phyloP scores from a whole-genome alignment of 257 asterid genomes.

The Jasminum sambac region DNA sequence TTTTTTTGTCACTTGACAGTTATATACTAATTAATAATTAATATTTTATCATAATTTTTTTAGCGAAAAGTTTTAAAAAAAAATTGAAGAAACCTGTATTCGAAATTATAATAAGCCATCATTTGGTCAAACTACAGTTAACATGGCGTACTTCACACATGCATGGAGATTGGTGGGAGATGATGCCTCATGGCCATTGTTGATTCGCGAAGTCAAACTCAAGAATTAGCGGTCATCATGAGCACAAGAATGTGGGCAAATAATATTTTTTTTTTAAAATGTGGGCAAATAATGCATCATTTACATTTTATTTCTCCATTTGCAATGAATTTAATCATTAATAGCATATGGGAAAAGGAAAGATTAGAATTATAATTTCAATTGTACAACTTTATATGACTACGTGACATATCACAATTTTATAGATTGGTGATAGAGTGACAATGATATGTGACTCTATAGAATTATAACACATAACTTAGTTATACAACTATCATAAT shows the following conservation, averaged over 20 bases:
- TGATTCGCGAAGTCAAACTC: background rate
- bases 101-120: slow-evolving; percentile 20
- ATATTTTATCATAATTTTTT: background rate
- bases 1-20: slow-evolving; percentile 2
- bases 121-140: slow-evolving; percentile 34
- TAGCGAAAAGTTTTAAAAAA: slow-evolving; percentile 2
- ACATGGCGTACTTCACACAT: slow-evolving; percentile 9
- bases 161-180: slow-evolving; percentile 11
- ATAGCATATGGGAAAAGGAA: no score
- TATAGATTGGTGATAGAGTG: no score
- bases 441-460: no score
- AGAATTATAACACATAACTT: no score
- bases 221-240: background rate
- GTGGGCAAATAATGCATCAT: background rate
- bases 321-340: no score
- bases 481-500: no score
- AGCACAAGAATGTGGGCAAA: background rate
- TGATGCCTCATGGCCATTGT: background rate
- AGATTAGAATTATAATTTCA: no score
- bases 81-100: background rate
- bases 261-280: no score
- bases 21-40: background rate
- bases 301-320: no score
- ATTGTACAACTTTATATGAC: no score
- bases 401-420: no score